Evolutionary conservation across 495 filamentous ascomycete species (phyloP).

Genomic region (Ramalina peruviana): DNA sequence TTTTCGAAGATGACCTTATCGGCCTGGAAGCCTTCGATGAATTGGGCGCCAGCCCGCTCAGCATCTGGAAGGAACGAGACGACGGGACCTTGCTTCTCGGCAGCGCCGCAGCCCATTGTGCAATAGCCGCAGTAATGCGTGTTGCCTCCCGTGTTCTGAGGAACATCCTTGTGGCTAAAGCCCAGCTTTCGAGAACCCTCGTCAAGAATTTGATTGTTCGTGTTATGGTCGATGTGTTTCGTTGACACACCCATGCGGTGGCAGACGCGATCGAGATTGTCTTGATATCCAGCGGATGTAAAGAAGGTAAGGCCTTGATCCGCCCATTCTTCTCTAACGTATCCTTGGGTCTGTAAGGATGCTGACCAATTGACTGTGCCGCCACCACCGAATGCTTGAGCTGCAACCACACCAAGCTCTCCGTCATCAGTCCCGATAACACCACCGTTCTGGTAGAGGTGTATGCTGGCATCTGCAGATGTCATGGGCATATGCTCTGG

Average conservation of each 20-base stretch:
- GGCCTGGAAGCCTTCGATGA: constrained; percentile 64
- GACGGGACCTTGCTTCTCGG: constrained; percentile 64
- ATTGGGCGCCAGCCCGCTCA: constrained; percentile 53
- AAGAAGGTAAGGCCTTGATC: constrained; percentile 61
- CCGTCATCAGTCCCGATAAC: constrained; percentile 46
- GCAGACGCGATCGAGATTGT: constrained; percentile 57
- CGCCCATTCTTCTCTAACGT: constrained; percentile 74
- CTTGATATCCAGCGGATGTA: constrained; percentile 59
- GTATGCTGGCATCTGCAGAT: constrained; percentile 35
- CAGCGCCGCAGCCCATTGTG: constrained; percentile 55
- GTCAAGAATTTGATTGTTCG: constrained; percentile 49
- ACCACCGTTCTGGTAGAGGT: constrained; percentile 52
- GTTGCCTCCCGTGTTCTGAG: constrained; percentile 62
- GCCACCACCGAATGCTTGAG: constrained; percentile 71
- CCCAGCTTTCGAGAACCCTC: constrained; percentile 68
- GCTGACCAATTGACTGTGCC: constrained; percentile 84
- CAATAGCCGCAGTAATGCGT: constrained; percentile 73
- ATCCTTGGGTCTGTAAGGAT: constrained; percentile 66
- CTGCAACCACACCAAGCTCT: constrained; percentile 46
- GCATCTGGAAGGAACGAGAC: constrained; percentile 71
- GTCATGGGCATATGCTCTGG: constrained; percentile 62
- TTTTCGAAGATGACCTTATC: constrained; percentile 54
- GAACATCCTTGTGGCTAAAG: constrained; percentile 52
- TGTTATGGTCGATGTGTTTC: constrained; percentile 53
- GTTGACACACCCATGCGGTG: constrained; percentile 67